A percentile compares a stretch with the other conserved stretches of the same genome.
These are phyloP conservation scores for Colletotrichum destructivum DNA, from an alignment of 2,329 filamentous ascomycete genomes.

Conservation along the genomic window DNA sequence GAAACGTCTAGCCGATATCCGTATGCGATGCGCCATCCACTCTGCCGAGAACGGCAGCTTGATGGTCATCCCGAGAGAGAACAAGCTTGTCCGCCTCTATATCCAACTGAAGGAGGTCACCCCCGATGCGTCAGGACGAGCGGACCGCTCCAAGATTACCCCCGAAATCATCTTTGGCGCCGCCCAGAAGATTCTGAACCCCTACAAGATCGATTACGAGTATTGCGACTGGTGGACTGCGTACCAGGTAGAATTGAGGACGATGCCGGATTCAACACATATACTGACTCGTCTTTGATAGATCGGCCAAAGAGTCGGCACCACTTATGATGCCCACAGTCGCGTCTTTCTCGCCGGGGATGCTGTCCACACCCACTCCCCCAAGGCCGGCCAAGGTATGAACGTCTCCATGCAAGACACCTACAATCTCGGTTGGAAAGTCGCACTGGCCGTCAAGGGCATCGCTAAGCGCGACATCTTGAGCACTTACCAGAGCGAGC, in stretches of 20 bases:
- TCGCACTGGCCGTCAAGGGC: constrained; percentile 63
- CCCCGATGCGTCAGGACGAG: constrained; percentile 60
- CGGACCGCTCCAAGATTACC: constrained; percentile 73
- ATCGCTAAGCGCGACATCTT: constrained; percentile 60
- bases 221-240: constrained; percentile 78
- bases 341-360: constrained; percentile 81
- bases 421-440: constrained; percentile 72
- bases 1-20: constrained; percentile 62
- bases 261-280: constrained; percentile 44
- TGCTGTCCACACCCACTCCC: constrained; percentile 69
- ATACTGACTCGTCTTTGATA: constrained; percentile 60
- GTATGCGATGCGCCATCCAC: constrained; percentile 71
- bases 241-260: constrained; percentile 66
- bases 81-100: constrained; percentile 74
- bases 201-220: constrained; percentile 75
- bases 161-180: constrained; percentile 73
- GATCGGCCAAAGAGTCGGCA: constrained; percentile 76
- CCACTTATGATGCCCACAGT: constrained; percentile 67
- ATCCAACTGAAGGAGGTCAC: constrained; percentile 71
- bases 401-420: constrained; percentile 80
- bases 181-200: constrained; percentile 75
- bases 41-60: constrained; percentile 69
- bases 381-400: constrained; percentile 80
- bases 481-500: constrained; percentile 65
- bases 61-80: constrained; percentile 77